Base-by-base conservation (phyloP, 257 asterid species). In the Solanum infundibuliforme region DNA sequence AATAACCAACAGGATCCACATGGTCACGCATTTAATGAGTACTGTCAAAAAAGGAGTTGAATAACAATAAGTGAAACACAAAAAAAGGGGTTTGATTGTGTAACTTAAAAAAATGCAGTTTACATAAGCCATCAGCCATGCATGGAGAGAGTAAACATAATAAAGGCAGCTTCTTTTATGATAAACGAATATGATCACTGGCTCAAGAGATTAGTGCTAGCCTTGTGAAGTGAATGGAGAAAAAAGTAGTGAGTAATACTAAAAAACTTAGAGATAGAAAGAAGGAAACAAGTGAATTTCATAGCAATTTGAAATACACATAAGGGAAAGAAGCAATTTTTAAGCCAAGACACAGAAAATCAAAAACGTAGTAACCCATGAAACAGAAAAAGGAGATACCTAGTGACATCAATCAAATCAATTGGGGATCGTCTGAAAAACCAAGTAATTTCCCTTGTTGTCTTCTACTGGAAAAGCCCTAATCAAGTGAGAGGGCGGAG, bases 1-100 rank as follows among this genome's bases (percentile, higher is more conserved):
- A 60, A 83, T 72, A 48, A 86, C 31, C 87, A 87, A 71, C 89
- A 87, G 87, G 88, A 88, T 90, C 93, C 87, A 83, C 93, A 91
- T 83, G 86, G 82, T 90, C 91, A 85, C 89, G 84, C 93, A 91
- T 94, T 94, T 91, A 92, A 48, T 39, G 58, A 83, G 73, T 52
- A 48, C 62, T 82, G 69, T 82, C 36, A 29, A 29, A 31, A 77
- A 79, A 41, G 25, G 23, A 46, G 55, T 46, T 41, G 85, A 41
- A 81, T 18, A 81, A 81, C 83, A 74, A 74, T 34, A 74, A 75
- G 65, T 81, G 39, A 81, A 81, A 46, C 18, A 81, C 68, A 46
- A 31, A 10, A 79, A 25, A 5, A 25, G 65, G 38, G 20, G 29
- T 79, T 79, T 34, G 14, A 79, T 27, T 27, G 20, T n/a, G 62